Percentiles rank a stretch among this genome's conserved stretches.
These are phyloP conservation scores for Globisporangium lucens DNA, from an alignment of 352 stramenopile genomes.

Conservation along the genomic window DNA sequence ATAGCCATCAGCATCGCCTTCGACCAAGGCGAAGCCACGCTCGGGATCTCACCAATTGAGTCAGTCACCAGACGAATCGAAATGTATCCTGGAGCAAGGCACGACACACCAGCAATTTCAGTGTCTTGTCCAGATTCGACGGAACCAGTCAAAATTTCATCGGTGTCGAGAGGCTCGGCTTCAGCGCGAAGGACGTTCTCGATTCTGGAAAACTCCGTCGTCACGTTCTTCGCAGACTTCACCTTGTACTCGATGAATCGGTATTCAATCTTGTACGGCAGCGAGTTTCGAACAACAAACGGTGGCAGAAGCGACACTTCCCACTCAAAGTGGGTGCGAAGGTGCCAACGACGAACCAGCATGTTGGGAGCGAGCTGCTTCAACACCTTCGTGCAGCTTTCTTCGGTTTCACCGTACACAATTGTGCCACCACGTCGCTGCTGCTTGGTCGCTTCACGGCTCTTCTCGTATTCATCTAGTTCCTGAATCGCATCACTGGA, in stretches of 20 bases:
- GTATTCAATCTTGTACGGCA: conserved; percentile 85
- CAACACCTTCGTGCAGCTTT: conserved; percentile 69
- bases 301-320: conserved; percentile 70
- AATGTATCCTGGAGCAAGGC: conserved; percentile 68
- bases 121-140: conserved; percentile 71
- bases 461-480: conserved; percentile 51
- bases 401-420: conserved; percentile 71
- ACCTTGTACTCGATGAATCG: conserved; percentile 82
- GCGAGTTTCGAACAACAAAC: conserved; percentile 85
- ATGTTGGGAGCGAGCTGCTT: conserved; percentile 74
- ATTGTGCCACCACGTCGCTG: conserved; percentile 65
- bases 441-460: conserved; percentile 42
- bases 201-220: conserved; percentile 55
- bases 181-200: conserved; percentile 48
- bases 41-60: conserved; percentile 19
- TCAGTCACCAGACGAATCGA: conserved; percentile 54
- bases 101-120: conserved; percentile 74
- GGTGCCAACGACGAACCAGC: conserved; percentile 68
- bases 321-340: conserved; percentile 79
- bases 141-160: conserved; percentile 41
- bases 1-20: conserved; percentile 86
- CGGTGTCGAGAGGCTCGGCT: conserved; percentile 22
- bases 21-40: conserved; percentile 55
- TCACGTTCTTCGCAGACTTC: conserved; percentile 46
- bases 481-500: conserved; percentile 52